Base-by-base conservation (phyloP, 2,329 filamentous ascomycete species). In the Aspergillus felis region DNA sequence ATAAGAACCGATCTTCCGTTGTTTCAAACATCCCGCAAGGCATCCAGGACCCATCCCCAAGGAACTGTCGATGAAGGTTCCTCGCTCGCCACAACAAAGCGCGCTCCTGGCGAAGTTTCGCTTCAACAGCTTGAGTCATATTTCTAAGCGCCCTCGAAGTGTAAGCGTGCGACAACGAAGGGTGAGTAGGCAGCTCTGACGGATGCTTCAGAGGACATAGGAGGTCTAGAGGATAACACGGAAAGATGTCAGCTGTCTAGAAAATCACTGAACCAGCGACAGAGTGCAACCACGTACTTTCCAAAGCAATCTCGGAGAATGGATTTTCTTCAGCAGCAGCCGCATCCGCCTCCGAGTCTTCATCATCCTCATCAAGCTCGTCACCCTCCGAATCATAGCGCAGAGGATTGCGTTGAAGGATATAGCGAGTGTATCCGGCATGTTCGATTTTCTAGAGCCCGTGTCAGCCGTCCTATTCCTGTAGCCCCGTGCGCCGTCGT, bases 381-480 rank as follows among this genome's bases (percentile, higher is more conserved):
- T 85, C 84, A 54, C 85, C 85, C 66, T 87, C 83, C n/a, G 82
- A 82, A 66, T 88, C 85, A 69, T 82, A 85, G 61, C 82, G 80
- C 53, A 78, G 76, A 5, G 85, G 85, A 57, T 86, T 87, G 44
- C 76, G 79, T 61, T 80, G 77, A 50, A 87, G 76, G 53, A 86
- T 85, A 66, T 82, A 78, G 64, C 85, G 79, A 46, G 79, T 76
- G 69, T 87, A 86, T 50, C 85, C 85, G 46, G 83, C 84, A 68
- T 87, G 84, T 49, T 84, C 81, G 61, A 87, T 78, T 72, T 78
- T 82, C 82, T 86, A 59, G 17, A 51, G n/a, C 17, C 17, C 52
- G 50, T 14, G 22, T 47, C 44, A 47, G 20, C 24, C 44, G 10
- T 47, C 5, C 24, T 24, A 24, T 27, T 25, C 2, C 9, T 22